Evolutionary conservation across 345 rosid species (phyloP).

Genomic region (Brassica cretica): DNA sequence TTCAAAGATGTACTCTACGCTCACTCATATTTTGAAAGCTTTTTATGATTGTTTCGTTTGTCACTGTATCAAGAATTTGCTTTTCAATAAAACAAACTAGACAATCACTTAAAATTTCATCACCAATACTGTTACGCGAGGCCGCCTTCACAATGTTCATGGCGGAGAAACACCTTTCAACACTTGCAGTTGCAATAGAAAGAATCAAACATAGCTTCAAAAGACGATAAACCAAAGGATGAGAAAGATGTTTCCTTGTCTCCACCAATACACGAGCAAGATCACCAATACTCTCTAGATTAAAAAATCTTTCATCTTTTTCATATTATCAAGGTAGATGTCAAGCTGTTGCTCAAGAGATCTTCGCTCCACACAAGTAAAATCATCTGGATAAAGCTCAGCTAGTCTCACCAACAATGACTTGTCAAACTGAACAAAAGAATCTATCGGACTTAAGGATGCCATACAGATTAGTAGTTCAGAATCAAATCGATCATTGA

Average conservation of each 20-base stretch:
- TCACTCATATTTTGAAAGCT: not conserved
- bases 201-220: not conserved
- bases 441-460: not conserved
- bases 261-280: not conserved
- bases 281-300: not conserved
- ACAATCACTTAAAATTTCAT: too few species aligned
- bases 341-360: not conserved
- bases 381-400: not conserved
- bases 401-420: not conserved
- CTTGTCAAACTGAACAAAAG: not conserved
- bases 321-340: too few species aligned
- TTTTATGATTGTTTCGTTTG: not conserved
- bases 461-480: too few species aligned
- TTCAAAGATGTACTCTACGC: too few species aligned
- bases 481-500: too few species aligned
- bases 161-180: not conserved
- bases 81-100: too few species aligned
- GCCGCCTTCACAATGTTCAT: not conserved
- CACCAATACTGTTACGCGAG: not conserved
- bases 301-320: not conserved
- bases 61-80: not conserved
- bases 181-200: not conserved
- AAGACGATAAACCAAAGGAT: not conserved
- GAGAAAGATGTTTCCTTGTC: not conserved
- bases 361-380: not conserved